Evolutionary conservation across 2,329 filamentous ascomycete species (phyloP).

Genomic region (Rachicladosporium sp.): DNA sequence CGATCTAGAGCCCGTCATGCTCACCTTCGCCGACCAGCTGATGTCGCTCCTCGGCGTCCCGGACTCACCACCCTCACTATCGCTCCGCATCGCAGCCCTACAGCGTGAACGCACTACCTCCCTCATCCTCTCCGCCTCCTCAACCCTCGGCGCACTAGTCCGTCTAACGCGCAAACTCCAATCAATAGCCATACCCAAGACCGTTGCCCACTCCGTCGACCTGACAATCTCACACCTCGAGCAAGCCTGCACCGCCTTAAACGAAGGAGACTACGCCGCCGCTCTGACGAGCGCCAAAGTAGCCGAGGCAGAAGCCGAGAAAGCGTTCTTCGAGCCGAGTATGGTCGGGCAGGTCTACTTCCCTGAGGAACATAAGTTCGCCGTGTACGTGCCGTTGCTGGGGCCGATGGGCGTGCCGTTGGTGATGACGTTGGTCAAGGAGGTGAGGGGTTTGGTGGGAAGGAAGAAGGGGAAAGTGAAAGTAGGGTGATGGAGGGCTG

Average conservation of each 20-base stretch:
- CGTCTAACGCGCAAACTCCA: constrained; percentile 72
- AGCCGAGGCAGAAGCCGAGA: constrained; percentile 79
- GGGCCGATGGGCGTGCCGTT: constrained; percentile 86
- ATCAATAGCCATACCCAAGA: constrained; percentile 80
- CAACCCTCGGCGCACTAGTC: constrained; percentile 84
- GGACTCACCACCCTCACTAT: constrained; percentile 62
- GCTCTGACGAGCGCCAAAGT: constrained; percentile 71
- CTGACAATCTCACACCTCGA: constrained; percentile 68
- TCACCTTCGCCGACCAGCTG: constrained; percentile 84
- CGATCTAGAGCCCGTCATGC: constrained; percentile 64
- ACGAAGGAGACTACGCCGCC: constrained; percentile 45
- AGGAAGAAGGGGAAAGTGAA: constrained; percentile 19
- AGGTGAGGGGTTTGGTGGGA: constrained; percentile 40
- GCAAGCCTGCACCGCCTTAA: constrained; percentile 60
- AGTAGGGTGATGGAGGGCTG: too few species aligned
- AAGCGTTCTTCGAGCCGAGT: constrained; percentile 94
- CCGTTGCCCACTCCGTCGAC: constrained; percentile 74
- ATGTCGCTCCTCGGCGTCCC: constrained; percentile 79
- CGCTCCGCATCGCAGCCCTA: constrained; percentile 72
- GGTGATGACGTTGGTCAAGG: constrained; percentile 70
- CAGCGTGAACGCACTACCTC: constrained; percentile 76
- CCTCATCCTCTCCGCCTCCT: constrained; percentile 77
- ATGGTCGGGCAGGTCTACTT: constrained; percentile 99
- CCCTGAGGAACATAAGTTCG: constrained; percentile 94
- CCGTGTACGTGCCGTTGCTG: constrained; percentile 83